These are phyloP conservation scores for Saprolegnia diclina DNA, from an alignment of 352 stramenopile species.

Conservation along the genomic window DNA sequence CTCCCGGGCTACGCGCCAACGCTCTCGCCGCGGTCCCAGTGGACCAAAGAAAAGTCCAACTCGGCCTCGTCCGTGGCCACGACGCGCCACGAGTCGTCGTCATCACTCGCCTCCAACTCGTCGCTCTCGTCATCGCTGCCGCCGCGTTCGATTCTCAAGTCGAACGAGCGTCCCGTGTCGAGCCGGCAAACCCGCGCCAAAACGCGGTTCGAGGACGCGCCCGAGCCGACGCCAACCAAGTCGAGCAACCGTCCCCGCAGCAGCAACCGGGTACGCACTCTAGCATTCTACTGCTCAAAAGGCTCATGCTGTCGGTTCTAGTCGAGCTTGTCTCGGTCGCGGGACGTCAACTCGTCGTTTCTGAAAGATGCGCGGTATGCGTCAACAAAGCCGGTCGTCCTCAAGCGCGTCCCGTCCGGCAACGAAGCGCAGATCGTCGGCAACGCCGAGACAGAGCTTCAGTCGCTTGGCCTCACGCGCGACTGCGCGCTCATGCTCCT, in stretches of 20 bases:
- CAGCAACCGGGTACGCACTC: background rate
- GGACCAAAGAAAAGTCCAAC: constrained; percentile 14
- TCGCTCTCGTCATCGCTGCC: background rate
- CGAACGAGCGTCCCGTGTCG: constrained; percentile 7
- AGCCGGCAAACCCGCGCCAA: background rate
- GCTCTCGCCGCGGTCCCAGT: constrained; percentile 1
- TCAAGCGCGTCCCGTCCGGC: constrained; percentile 23
- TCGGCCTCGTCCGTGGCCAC: constrained; percentile 8
- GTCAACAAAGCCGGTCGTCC: constrained; percentile 7
- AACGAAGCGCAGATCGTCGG: constrained; percentile 16
- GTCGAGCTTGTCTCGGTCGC: background rate
- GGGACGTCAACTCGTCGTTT: constrained; percentile 12
- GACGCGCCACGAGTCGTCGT: background rate
- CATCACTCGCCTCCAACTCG: background rate
- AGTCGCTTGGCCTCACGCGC: background rate
- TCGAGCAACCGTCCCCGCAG: background rate
- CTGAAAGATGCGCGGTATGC: constrained; percentile 21
- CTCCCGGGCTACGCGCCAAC: background rate
- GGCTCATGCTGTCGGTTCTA: background rate
- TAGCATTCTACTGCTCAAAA: background rate
- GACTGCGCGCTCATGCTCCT: constrained; percentile 19
- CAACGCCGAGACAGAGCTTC: constrained; percentile 12
- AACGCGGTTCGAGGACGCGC: background rate
- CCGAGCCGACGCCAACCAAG: background rate
- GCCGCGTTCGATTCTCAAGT: constrained; percentile 25